A percentile compares a stretch with the other conserved stretches of the same genome.
phyloP scores from a whole-genome alignment of 345 rosid genomes.

The Salix viminalis region DNA sequence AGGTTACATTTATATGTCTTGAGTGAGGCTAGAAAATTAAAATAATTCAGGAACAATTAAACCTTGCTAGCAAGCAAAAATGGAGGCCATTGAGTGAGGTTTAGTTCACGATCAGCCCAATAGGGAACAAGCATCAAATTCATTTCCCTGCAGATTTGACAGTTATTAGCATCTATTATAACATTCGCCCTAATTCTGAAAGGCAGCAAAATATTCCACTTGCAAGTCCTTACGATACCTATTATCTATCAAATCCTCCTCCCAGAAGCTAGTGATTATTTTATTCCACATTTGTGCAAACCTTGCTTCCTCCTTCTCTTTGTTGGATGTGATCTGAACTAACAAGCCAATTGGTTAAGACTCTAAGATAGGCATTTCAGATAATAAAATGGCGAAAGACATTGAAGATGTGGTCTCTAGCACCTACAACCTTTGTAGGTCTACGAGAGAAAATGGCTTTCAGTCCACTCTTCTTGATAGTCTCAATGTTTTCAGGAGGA shows the following conservation, averaged over 20 bases:
- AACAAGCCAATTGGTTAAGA: conserved; percentile 3
- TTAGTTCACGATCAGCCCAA: conserved; percentile 95
- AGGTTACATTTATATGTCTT: conserved; percentile 11
- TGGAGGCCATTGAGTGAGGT: conserved; percentile 93
- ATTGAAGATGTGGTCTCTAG: not conserved
- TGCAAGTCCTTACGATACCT: conserved; percentile 32
- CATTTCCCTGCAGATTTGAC: conserved; percentile 74
- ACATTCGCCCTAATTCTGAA: too few relatives aligned
- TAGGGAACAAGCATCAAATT: conserved; percentile 94
- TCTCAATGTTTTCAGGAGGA: conserved; percentile 58
- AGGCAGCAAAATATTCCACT: too few relatives aligned
- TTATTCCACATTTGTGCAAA: conserved; percentile 98
- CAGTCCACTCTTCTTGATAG: conserved; percentile 58
- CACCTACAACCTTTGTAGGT: conserved; percentile 37
- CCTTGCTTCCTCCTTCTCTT: conserved; percentile 78
- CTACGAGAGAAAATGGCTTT: conserved; percentile 63
- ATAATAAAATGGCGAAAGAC: not conserved
- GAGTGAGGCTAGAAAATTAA: not conserved
- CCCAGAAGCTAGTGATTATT: conserved; percentile 88
- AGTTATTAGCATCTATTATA: not conserved
- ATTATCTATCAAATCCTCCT: conserved; percentile 89
- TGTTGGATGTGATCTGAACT: conserved; percentile 51
- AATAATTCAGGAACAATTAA: conserved; percentile 12
- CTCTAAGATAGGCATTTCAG: not conserved
- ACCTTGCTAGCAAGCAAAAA: conserved; percentile 98